Evolutionary conservation across 257 asterid genomes (phyloP), one percentile per base, ranked within the genome.

Genomic region (Schizonepeta tenuifolia): DNA sequence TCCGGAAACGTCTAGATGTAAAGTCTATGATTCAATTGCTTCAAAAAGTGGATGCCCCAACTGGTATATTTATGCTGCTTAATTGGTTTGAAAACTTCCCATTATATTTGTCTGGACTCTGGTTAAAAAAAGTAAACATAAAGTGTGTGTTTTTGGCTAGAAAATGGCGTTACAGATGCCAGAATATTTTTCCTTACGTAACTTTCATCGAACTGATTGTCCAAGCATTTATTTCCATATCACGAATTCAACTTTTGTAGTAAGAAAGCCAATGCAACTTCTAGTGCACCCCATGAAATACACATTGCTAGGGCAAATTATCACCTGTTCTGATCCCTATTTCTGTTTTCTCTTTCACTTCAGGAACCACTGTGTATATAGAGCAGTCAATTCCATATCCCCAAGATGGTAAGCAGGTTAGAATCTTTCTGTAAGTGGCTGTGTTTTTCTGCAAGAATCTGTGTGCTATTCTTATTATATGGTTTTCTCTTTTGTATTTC

Each of bases 401-500:
- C 28, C 83, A 86, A 83, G 97, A 92, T 74, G 96, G 97, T 80
- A 92, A 92, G 88, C 97, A 87, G 97, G 97, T 92, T 81, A 89
- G 87, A 78, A 40, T 47, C 70, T 71, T 59, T 67, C 66, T 24
- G 24, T 47, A 53, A 71, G 56, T 51, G 14, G 58, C 36, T 65
- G 3, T 44, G 35, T 65, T 31, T 43, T 75, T 70, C 56, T 51
- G 15, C 33, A 24, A 24, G 28, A 65, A 77, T 24, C 24, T 43
- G 57, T 14, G 31, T 53, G 2, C 51, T 20, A 36, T 46, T 56
- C 62, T 26, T 22, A 28, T 21, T 44, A n/a, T 33, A 5, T 20
- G 40, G 60, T 11, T 65, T 70, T 21, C 33, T 21, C 35, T 61
- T 63, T 24, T 14, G 62, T 2, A 60, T 65, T 13, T 22, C 18